Base-by-base conservation (phyloP, 1,139 yeast genomes). In the Yamadazyma kanchanaburiensis region DNA sequence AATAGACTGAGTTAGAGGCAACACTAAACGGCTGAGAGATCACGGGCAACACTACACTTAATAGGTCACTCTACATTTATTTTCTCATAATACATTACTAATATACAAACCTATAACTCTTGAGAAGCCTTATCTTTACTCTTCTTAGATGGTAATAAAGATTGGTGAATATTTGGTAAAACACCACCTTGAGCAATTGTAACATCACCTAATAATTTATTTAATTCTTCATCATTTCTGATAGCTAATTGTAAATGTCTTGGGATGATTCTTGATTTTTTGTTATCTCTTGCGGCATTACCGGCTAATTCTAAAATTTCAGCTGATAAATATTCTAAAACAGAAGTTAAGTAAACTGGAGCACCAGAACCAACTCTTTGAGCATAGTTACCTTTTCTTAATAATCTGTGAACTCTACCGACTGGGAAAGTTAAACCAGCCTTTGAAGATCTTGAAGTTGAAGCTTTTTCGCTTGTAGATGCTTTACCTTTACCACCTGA, bases 381-480 rank as follows among this genome's bases (percentile, higher is more conserved):
- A 54, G 96, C 96, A 74, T 89, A 89, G 81, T 89, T 89, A 60
- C 97, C 97, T 73, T 85, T 88, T 79, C 95, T 86, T 58, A 89
- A 74, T 57, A 88, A 78, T 76, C 96, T 82, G 78, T 89, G 97
- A 49, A 89, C 94, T 82, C 97, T 91, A 70, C 97, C 97, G 52
- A 91, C 97, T 71, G 97, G 97, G 94, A 91, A 89, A 54, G 95
- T 86, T 64, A 89, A 80, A 66, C 96, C 97, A 61, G 97, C 97
- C 76, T 87, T 89, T 44, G 96, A 82, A 51, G 97, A 89, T 80
- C 97, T 88, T 37, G 96, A 84, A 70, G 94, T 91, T 56, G 96
- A 83, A 54, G 94, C 88, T 72, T 89, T 89, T 63, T 88, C 89
- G 50, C 85, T 63, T 50, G 94, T 72, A 56, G 95, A 94, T 61